Evolutionary conservation across 805 yeast species (phyloP), one percentile per base, ranked within the genome.

Genomic region (Lachancea meyersii): DNA sequence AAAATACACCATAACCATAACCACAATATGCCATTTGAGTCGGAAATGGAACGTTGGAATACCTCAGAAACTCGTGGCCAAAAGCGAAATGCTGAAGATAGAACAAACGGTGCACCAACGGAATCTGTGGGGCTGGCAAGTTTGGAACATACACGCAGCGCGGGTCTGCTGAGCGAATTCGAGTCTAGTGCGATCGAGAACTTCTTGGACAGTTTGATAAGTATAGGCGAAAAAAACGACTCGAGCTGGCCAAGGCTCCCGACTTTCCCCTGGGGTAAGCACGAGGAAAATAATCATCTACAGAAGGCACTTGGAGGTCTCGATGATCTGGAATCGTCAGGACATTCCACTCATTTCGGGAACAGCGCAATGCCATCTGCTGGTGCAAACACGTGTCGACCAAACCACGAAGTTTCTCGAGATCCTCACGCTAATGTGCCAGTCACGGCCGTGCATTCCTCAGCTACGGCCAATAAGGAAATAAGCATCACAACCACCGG

Each of bases 131-230:
- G n/a, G n/a, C 19, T 26, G 14, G 22, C 32, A 13, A 33, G 31
- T 11, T 17, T 36, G 5, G 40, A 36, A 36, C 22, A n/a, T 2
- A 26, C 28, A 5, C 13, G 18, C n/a, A 32, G 19, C 6, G 14
- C 44, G 7, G 46, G 46, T 20, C 42, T 61, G 14, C 44, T 64
- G 46, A 63, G 64, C 36, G 51, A 56, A 7, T 48, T 55, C 41
- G 68, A 64, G 43, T 55, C 65, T 1, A 50, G 52, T 45, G 65
- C 61, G 2, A 57, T 64, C 28, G 64, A 61, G 35, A 49, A 49
- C 28, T 63, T 64, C 38, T 39, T 64, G 28, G 64, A 62, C 38
- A 56, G 53, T 27, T 40, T 58, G 24, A 46, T 55, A 7, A 44
- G 19, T 20, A 24, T 17, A 14, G 18, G 31, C 20, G 31, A 35